phyloP scores from a whole-genome alignment of 1,284 basidiomycete genomes.

The Cutaneotrichosporon arboriforme region DNA sequence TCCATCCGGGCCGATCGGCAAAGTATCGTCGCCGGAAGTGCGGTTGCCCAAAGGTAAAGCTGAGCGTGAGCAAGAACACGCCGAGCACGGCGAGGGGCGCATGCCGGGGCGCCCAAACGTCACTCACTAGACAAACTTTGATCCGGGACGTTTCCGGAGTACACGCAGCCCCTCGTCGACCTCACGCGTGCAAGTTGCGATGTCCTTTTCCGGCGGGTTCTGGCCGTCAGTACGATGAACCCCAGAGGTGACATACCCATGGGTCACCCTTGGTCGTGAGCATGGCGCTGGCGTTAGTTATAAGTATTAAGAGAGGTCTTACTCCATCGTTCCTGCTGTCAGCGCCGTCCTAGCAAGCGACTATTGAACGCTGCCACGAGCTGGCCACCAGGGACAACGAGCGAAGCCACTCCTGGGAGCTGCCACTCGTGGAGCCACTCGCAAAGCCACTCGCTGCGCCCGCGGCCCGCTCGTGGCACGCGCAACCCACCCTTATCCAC shows the following conservation, averaged over 20 bases:
- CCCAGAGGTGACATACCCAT: constrained; percentile 58
- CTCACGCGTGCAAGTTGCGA: constrained; percentile 71
- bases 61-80: constrained; percentile 12
- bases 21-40: constrained; percentile 74
- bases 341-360: background rate
- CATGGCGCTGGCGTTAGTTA: constrained; percentile 57
- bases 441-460: no score
- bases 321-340: constrained; percentile 71
- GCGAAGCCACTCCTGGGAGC: no score
- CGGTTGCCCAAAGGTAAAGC: constrained; percentile 81
- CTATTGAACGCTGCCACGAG: no score
- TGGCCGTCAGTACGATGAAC: constrained; percentile 37
- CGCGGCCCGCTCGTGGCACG: background rate
- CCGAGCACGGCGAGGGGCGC: no score
- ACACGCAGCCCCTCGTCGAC: constrained; percentile 73
- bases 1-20: constrained; percentile 42
- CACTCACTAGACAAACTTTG: constrained; percentile 64
- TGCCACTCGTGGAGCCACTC: no score
- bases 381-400: no score
- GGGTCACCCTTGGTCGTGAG: constrained; percentile 81
- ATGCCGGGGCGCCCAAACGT: background rate
- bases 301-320: background rate
- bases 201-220: constrained; percentile 73
- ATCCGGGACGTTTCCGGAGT: constrained; percentile 54
- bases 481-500: constrained; percentile 71